These are phyloP conservation scores for Ramaria sp. DNA, from an alignment of 768 basidiomycete genomes.

Conservation along the genomic window DNA sequence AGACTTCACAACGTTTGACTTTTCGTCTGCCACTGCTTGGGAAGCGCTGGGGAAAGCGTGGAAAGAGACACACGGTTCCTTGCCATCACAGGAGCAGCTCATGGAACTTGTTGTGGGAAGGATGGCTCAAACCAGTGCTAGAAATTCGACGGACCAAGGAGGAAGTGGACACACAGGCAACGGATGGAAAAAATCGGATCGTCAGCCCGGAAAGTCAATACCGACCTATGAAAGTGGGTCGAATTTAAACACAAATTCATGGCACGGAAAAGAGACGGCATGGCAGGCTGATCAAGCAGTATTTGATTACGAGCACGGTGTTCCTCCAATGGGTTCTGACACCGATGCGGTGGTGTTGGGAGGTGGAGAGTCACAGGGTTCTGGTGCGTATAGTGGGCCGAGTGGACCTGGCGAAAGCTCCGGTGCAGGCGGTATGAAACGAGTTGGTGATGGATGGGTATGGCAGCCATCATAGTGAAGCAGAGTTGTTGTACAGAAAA, in stretches of 20 bases:
- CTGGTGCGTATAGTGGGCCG: constrained; percentile 1
- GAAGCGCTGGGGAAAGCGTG: constrained; percentile 72
- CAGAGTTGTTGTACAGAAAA: not conserved
- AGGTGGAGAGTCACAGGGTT: constrained; percentile 25
- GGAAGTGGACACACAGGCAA: not conserved
- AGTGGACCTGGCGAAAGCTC: constrained; percentile 15
- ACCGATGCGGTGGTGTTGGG: constrained; percentile 55
- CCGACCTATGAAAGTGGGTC: constrained; percentile 9
- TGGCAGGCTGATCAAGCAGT: constrained; percentile 19
- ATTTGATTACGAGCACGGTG: constrained; percentile 20
- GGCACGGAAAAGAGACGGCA: constrained; percentile 25
- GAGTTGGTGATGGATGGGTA: constrained; percentile 61
- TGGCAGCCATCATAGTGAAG: constrained; percentile 8
- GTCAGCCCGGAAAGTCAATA: constrained; percentile 8
- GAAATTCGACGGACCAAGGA: not conserved
- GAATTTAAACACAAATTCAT: constrained; percentile 13
- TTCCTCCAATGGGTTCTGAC: constrained; percentile 20
- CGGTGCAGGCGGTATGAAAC: constrained; percentile 49
- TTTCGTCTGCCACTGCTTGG: constrained; percentile 65
- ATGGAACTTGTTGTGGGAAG: constrained; percentile 47
- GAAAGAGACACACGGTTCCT: constrained; percentile 53
- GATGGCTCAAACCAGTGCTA: constrained; percentile 21
- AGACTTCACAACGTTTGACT: constrained; percentile 64
- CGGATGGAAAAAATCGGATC: constrained; percentile 1
- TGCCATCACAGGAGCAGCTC: constrained; percentile 65